These are phyloP conservation scores for Sophora flavescens DNA, from an alignment of 306 rosid species.

Conservation along the genomic window DNA sequence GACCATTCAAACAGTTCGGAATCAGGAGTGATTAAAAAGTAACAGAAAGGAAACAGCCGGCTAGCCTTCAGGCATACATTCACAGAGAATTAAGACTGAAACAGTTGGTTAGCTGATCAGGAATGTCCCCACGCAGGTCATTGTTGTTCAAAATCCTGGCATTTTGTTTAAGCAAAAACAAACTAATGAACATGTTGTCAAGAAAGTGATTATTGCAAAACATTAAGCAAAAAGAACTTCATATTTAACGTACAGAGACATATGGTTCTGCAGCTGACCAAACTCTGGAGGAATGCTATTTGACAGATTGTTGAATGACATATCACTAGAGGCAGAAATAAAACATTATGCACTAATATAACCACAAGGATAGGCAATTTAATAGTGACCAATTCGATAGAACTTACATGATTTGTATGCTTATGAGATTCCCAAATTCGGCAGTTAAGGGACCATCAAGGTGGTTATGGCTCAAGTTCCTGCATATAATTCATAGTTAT, in stretches of 20 bases:
- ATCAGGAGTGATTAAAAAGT: background rate
- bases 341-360: background rate
- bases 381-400: background rate
- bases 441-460: constrained; percentile 73
- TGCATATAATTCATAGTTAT: constrained; percentile 20
- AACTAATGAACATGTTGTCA: background rate
- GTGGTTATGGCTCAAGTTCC: constrained; percentile 76
- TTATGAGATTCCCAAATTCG: constrained; percentile 79
- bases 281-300: constrained; percentile 76
- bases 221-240: too few relatives aligned
- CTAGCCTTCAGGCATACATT: constrained; percentile 47
- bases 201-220: background rate
- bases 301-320: constrained; percentile 77
- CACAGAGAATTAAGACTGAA: constrained; percentile 76
- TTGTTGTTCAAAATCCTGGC: constrained; percentile 77
- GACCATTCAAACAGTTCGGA: background rate
- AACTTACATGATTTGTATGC: constrained; percentile 74
- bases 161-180: background rate
- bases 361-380: background rate
- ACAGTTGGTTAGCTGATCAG: constrained; percentile 82
- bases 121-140: constrained; percentile 67
- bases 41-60: background rate
- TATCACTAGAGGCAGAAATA: constrained; percentile 56
- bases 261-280: constrained; percentile 85
- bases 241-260: constrained; percentile 59